Conservation (phyloP, 78 protist genomes). For the Dictyostelium intermedium region DNA sequence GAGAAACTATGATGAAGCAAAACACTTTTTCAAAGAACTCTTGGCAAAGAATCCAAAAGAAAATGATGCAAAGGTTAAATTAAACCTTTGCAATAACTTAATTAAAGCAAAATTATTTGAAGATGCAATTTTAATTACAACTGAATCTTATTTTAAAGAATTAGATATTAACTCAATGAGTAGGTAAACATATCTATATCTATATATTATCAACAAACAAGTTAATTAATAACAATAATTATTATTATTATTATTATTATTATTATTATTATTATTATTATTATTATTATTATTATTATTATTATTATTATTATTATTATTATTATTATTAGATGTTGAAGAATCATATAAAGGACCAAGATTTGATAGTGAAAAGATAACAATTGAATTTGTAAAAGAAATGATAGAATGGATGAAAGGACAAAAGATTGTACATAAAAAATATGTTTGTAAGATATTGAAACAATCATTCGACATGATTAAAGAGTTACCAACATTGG, state of each 20-base stretch:
- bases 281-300: too few relatives aligned
- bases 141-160: conserved; percentile 26
- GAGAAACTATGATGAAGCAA: conserved; percentile 89
- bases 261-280: too few relatives aligned
- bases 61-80: conserved; percentile 83
- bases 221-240: too few relatives aligned
- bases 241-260: too few relatives aligned
- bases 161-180: conserved; percentile 64
- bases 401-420: conserved; percentile 56
- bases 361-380: conserved; percentile 75
- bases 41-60: conserved; percentile 77
- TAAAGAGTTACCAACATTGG: conserved; percentile 74
- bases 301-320: too few relatives aligned
- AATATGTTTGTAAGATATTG: conserved; percentile 70
- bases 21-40: conserved; percentile 74
- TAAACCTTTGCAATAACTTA: conserved; percentile 81
- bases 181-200: not conserved
- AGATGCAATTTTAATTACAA: conserved; percentile 85
- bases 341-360: conserved; percentile 85
- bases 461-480: conserved; percentile 60
- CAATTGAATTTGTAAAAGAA: conserved; percentile 85
- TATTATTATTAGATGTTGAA: conserved; percentile 59
- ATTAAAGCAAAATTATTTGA: conserved; percentile 84
- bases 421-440: conserved; percentile 81
- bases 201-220: too few relatives aligned